Conservation (phyloP, 331 rosid species). For the Prunus yedoensis region DNA sequence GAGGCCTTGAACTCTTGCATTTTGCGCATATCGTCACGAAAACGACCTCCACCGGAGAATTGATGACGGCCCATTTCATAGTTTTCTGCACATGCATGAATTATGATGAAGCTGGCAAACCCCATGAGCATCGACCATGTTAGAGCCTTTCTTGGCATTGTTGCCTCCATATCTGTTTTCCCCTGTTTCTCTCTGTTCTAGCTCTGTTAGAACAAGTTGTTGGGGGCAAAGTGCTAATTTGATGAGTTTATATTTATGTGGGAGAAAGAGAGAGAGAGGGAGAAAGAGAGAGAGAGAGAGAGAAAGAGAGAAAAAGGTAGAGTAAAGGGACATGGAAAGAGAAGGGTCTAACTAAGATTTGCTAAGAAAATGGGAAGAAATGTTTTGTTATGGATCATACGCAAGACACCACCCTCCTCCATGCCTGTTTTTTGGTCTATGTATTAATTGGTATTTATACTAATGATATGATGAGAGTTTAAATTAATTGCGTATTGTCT, state of each 20-base stretch:
- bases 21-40: constrained; percentile 30
- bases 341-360: constrained; percentile 49
- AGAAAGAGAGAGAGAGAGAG: neutral
- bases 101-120: constrained; percentile 23
- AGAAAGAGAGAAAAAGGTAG: constrained; percentile 8
- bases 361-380: constrained; percentile 27
- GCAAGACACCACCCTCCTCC: constrained; percentile 26
- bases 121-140: constrained; percentile 19
- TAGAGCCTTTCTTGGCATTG: constrained; percentile 30
- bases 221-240: constrained; percentile 15
- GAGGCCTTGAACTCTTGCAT: constrained; percentile 47
- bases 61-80: constrained; percentile 14
- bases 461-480: neutral
- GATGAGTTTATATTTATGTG: constrained; percentile 16
- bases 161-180: constrained; percentile 12
- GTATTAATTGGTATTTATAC: neutral
- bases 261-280: no score
- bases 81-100: constrained; percentile 24
- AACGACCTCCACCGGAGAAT: constrained; percentile 12
- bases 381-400: constrained; percentile 44
- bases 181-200: constrained; percentile 4
- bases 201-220: constrained; percentile 23
- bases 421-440: constrained; percentile 3
- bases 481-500: neutral
- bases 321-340: constrained; percentile 44